Base-by-base conservation (phyloP, 495 filamentous ascomycete genomes). In the Penicillium canescens region DNA sequence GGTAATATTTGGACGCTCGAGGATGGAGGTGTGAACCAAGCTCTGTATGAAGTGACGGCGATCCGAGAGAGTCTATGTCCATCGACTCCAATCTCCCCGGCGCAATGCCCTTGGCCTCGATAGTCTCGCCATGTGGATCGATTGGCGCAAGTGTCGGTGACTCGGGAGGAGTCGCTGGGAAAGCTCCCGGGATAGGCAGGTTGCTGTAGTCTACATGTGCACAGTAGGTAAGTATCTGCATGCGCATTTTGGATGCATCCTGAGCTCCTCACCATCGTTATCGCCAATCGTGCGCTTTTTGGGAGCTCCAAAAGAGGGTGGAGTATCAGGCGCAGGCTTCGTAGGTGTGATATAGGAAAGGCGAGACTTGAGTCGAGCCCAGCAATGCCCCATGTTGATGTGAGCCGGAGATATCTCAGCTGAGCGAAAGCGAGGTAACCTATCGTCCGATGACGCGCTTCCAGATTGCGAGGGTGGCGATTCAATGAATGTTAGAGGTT, bases 1-100 rank as follows among this genome's bases (percentile, higher is more conserved):
- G 50, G 36, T 35, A 39, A 9, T 45, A 50, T 42, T 31, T n/a
- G 4, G 48, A 56, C 21, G 39, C 37, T 33, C 47, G 14, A 6
- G 64, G 64, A 26, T 60, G 64, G 4, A 67, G 38, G 46, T 65
- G 56, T 21, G 34, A 41, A 1, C 59, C 61, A 21, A 67, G 52
- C 13, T 65, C 61, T 13, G 64, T 65, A 23, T 24, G 40, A 13
- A 67, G 59, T 24, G 47, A 24, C 13, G 53, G 61, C 4, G 38
- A 40, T 21, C 40, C 21, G 10, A 50, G 23, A 31, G 50, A 14
- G 38, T 55, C 56, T 28, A 60, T 39, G n/a, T 55, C 52, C 44
- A 57, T 55, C 1, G 40, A 42, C 28, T 58, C 53, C 42, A 50
- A 37, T 7, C 44, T 43, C 16, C 39, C 39, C 6, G 44, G 38